A percentile compares a stretch with the other conserved stretches of the same genome.
These are phyloP conservation scores for Microsporum ferrugineum DNA, from an alignment of 2,329 filamentous ascomycete genomes.

Conservation along the genomic window DNA sequence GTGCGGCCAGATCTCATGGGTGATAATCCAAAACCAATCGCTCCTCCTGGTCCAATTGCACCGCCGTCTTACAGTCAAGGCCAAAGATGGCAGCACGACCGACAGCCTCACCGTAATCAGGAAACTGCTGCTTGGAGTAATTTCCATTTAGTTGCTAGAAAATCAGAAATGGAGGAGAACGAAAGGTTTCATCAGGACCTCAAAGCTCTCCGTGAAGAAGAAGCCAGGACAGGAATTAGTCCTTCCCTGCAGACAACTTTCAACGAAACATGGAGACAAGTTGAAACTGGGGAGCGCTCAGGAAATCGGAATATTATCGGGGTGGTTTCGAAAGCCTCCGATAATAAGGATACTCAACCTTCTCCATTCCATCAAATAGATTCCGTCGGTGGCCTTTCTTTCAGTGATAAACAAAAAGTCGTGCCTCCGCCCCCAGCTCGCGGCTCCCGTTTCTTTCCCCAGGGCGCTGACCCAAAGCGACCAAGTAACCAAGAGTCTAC, in stretches of 20 bases:
- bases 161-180: slow-evolving; percentile 32
- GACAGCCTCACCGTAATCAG: slow-evolving; percentile 19
- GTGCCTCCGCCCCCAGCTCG: slow-evolving; percentile 28
- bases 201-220: slow-evolving; percentile 29
- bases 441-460: slow-evolving; percentile 41
- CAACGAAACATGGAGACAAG: slow-evolving; percentile 38
- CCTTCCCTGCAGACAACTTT: slow-evolving; percentile 28
- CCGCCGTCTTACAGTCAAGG: slow-evolving; percentile 29
- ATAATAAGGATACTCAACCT: slow-evolving; percentile 18
- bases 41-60: slow-evolving; percentile 37
- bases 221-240: slow-evolving; percentile 22
- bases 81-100: slow-evolving; percentile 22
- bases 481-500: slow-evolving; percentile 23
- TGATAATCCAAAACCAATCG: slow-evolving; percentile 31
- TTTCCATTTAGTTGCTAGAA: slow-evolving; percentile 31
- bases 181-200: slow-evolving; percentile 32
- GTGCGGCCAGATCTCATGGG: slow-evolving; percentile 26
- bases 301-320: slow-evolving; percentile 30
- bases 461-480: slow-evolving; percentile 28
- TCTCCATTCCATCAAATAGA: slow-evolving; percentile 28
- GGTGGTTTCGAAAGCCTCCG: slow-evolving; percentile 25
- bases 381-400: slow-evolving; percentile 26
- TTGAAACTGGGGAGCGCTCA: slow-evolving; percentile 31
- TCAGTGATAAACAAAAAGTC: slow-evolving; percentile 26
- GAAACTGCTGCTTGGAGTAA: slow-evolving; percentile 34